Conservation (phyloP, 2,329 filamentous ascomycete species). For the Madurella fahalii region DNA sequence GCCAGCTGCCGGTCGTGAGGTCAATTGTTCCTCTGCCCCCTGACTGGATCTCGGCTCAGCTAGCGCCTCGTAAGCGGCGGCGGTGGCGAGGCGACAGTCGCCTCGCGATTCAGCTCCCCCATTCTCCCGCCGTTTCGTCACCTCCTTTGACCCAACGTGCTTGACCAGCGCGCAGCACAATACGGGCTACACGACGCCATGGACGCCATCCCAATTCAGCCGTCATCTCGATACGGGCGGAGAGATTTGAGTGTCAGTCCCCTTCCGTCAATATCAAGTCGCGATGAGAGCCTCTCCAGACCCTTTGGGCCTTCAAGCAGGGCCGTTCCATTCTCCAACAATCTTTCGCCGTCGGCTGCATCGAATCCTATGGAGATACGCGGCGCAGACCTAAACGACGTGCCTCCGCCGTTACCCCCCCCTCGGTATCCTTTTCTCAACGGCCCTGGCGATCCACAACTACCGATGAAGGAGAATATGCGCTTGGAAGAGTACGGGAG, state of each 20-base stretch:
- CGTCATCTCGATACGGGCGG: constrained; percentile 20
- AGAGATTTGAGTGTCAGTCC: constrained; percentile 19
- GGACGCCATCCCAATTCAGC: constrained; percentile 26
- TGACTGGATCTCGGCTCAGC: constrained; percentile 15
- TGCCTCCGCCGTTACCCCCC: constrained; percentile 46
- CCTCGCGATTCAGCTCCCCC: constrained; percentile 17
- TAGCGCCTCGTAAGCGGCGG: constrained; percentile 7
- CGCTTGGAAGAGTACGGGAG: constrained; percentile 30
- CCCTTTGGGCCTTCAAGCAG: constrained; percentile 17
- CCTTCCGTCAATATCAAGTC: constrained; percentile 26
- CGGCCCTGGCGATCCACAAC: constrained; percentile 31
- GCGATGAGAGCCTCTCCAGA: constrained; percentile 15
- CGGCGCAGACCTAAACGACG: constrained; percentile 32
- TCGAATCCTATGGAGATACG: constrained; percentile 40
- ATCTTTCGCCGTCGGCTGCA: constrained; percentile 24
- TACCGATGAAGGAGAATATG: constrained; percentile 22
- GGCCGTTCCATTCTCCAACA: constrained; percentile 19
- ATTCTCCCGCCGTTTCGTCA: background rate
- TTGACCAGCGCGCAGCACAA: background rate
- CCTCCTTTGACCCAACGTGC: background rate
- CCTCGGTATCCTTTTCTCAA: constrained; percentile 37
- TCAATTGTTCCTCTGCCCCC: background rate
- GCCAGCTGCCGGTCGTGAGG: background rate
- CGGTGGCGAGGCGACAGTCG: constrained; percentile 19
- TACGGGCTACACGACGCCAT: constrained; percentile 14